Evolutionary conservation across 176 grass and related monocot genomes (phyloP).

Genomic region (Cenchrus fungigraminus): DNA sequence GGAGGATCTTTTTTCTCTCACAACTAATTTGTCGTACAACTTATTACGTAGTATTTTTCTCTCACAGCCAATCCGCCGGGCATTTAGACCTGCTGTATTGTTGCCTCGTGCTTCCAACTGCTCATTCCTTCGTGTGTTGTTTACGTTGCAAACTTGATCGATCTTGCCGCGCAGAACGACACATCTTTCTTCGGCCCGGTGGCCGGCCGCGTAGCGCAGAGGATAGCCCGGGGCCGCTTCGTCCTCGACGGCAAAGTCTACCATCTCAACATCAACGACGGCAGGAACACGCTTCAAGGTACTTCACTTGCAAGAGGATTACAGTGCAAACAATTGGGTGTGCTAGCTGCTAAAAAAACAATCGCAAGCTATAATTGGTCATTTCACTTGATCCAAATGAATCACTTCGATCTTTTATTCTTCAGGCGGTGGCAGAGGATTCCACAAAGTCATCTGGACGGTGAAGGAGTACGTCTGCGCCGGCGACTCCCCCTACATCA

Average conservation of each 20-base stretch:
- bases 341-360: neutral
- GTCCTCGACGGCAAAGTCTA: conserved; percentile 71
- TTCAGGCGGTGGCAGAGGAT: conserved; percentile 71
- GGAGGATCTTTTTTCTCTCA: neutral
- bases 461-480: conserved; percentile 60
- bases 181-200: conserved; percentile 70
- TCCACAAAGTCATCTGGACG: conserved; percentile 74
- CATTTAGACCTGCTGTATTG: too few species aligned
- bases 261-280: conserved; percentile 58
- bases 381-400: neutral
- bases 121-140: neutral
- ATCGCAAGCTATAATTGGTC: neutral
- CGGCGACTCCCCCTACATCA: conserved; percentile 69
- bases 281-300: conserved; percentile 82
- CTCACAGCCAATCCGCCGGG: too few species aligned
- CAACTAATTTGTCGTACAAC: too few species aligned
- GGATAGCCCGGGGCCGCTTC: conserved; percentile 63
- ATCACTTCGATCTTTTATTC: neutral
- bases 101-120: neutral
- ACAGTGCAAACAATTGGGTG: too few species aligned
- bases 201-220: conserved; percentile 71
- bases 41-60: too few species aligned
- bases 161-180: conserved; percentile 55
- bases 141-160: neutral
- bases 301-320: neutral